phyloP scores from a whole-genome alignment of 139 green algal species.

The Picochlorum sp. region DNA sequence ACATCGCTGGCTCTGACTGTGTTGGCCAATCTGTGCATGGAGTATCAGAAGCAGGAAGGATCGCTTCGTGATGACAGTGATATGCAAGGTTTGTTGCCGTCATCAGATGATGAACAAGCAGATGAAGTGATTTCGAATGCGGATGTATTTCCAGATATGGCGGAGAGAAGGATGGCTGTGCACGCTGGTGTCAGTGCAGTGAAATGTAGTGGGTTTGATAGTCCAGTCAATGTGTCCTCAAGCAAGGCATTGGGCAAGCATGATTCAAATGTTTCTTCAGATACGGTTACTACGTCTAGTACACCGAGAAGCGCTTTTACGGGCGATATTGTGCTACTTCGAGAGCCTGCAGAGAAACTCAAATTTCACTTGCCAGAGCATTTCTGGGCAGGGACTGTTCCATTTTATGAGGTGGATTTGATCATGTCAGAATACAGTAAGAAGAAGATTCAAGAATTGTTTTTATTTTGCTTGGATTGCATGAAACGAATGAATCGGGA shows the following conservation, averaged over 20 bases:
- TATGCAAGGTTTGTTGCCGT: too few relatives aligned
- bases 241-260: not conserved
- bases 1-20: not conserved
- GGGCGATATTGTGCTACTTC: not conserved
- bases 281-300: not conserved
- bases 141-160: not conserved
- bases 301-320: not conserved
- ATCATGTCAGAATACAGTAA: not conserved
- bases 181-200: too few relatives aligned
- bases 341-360: not conserved
- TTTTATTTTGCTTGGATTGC: not conserved
- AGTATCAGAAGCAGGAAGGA: conserved; percentile 9
- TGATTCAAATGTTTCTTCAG: not conserved
- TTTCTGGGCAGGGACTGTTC: not conserved
- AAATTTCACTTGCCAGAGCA: not conserved
- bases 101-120: not conserved
- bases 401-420: not conserved
- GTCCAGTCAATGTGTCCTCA: too few relatives aligned
- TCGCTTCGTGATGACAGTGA: not conserved
- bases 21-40: not conserved
- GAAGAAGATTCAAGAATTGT: not conserved
- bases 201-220: too few relatives aligned
- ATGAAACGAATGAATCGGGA: conserved; percentile 7
- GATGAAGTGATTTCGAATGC: not conserved
- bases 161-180: not conserved